Percentiles rank a stretch among this genome's conserved stretches.
Evolutionary conservation across 805 yeast species (phyloP).

Genomic region (Myxozyma monticola): DNA sequence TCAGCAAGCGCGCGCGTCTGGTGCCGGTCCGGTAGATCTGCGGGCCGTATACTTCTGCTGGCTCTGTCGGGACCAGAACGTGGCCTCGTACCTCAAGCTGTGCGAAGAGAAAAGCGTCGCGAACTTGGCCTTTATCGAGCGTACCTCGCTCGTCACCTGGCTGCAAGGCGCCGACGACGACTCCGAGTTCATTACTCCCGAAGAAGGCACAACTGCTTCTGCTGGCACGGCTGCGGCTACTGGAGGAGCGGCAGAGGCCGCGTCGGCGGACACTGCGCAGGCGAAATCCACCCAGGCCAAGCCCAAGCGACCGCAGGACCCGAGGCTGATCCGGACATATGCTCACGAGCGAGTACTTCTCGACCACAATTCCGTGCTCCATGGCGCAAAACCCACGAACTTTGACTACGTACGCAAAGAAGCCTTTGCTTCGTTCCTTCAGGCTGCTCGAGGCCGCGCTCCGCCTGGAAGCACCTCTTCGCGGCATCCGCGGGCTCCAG

Average conservation of each 20-base stretch:
- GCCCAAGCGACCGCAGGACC: constrained; percentile 44
- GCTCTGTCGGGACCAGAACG: constrained; percentile 67
- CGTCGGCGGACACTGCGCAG: background rate
- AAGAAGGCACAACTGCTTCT: background rate
- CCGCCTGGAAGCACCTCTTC: background rate
- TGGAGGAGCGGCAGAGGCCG: background rate
- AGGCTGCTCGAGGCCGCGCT: constrained; percentile 10
- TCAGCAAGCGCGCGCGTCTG: constrained; percentile 47
- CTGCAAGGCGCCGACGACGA: constrained; percentile 62
- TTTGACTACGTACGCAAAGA: constrained; percentile 41
- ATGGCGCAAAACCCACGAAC: constrained; percentile 39
- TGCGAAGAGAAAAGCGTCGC: constrained; percentile 65
- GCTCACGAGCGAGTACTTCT: constrained; percentile 46
- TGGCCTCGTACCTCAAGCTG: constrained; percentile 76
- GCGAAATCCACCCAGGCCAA: background rate
- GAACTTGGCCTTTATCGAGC: constrained; percentile 77
- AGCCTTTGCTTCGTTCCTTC: constrained; percentile 34
- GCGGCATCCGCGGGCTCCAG: background rate
- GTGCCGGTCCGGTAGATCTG: constrained; percentile 41
- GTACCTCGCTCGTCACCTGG: constrained; percentile 83
- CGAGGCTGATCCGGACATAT: constrained; percentile 50
- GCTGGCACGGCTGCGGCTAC: background rate
- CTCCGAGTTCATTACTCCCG: constrained; percentile 24
- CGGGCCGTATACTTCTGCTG: constrained; percentile 74
- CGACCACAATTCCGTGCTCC: constrained; percentile 46